Percentiles rank a stretch among this genome's conserved stretches.
phyloP scores from a whole-genome alignment of 1,284 basidiomycete genomes.

The Malassezia pachydermatis region DNA sequence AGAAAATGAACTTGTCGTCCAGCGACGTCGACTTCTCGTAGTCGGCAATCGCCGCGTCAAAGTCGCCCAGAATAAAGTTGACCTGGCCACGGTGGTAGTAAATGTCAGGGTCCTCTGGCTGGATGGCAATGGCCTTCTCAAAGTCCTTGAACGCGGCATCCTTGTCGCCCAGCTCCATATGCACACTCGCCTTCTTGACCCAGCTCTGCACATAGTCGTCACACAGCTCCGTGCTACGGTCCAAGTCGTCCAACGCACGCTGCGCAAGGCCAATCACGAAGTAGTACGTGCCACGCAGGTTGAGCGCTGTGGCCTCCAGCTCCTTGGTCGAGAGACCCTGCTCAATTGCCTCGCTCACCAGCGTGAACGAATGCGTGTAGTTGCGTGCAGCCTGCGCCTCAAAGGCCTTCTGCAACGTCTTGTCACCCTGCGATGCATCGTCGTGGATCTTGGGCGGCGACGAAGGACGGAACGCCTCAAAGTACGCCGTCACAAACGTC shows the following conservation, averaged over 20 bases:
- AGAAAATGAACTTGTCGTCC: constrained; percentile 78
- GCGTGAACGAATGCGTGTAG: constrained; percentile 68
- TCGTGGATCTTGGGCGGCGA: constrained; percentile 66
- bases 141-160: constrained; percentile 78
- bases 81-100: constrained; percentile 99
- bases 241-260: constrained; percentile 75
- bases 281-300: constrained; percentile 72
- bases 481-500: constrained; percentile 90
- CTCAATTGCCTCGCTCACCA: constrained; percentile 75
- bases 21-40: constrained; percentile 78
- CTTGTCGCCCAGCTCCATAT: constrained; percentile 71
- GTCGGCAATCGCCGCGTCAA: constrained; percentile 71
- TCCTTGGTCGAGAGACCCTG: constrained; percentile 67
- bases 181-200: constrained; percentile 93
- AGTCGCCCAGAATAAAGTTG: constrained; percentile 89
- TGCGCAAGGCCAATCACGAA: constrained; percentile 78
- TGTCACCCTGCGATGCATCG: constrained; percentile 65
- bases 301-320: constrained; percentile 76
- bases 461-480: constrained; percentile 84
- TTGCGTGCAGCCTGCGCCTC: constrained; percentile 77
- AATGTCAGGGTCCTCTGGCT: constrained; percentile 81
- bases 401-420: constrained; percentile 68
- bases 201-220: constrained; percentile 76
- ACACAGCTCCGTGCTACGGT: constrained; percentile 63
- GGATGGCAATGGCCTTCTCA: constrained; percentile 72